Base-by-base conservation (phyloP, 805 yeast genomes). In the Kluyveromyces siamensis region DNA sequence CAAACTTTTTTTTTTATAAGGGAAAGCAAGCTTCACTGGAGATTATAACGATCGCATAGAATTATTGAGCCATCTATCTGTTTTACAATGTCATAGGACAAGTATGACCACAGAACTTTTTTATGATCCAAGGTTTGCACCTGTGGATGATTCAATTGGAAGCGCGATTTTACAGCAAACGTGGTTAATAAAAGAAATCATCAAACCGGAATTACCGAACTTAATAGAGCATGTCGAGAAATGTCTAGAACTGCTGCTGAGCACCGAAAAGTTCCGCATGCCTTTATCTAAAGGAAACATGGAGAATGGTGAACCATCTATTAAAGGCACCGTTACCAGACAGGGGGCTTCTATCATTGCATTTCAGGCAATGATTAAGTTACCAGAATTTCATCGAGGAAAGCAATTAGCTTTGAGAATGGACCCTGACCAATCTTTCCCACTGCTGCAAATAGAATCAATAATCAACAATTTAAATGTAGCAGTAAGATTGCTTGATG, bases 281-380 rank as follows among this genome's bases (percentile, higher is more conserved):
- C 85, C 89, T 0, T 64, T 84, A 3, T 60, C 61, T 18, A 57
- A 45, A 48, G 55, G 58, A 18, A 43, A 43, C 33, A 36, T 11
- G 27, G 44, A 16, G 27, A 17, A 18, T 9, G 17, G 27, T 13
- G 49, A 48, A 14, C 40, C 50, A 9, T 53, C 59, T 2, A 63
- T 83, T 14, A 81, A 81, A 51, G 91, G 91, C 0, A 71, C 79
- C 1, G 61, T 83, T 0, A 75, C 78, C 0, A 62, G 90, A 45
- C 73, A 71, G 47, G 81, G 83, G 7, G 72, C 75, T 11, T 73
- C 73, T 51, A 68, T 84, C 6, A 69, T 75, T 1, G 76, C 75
- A 30, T 60, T 83, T 51, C 72, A 72, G 40, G 60, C 76, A 11
- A 52, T 61, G 0, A 59, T 77, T 39, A 46, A 65, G 64, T 48